Base-by-base conservation (phyloP, 2,329 filamentous ascomycete genomes). In the Fusarium incarnatum region DNA sequence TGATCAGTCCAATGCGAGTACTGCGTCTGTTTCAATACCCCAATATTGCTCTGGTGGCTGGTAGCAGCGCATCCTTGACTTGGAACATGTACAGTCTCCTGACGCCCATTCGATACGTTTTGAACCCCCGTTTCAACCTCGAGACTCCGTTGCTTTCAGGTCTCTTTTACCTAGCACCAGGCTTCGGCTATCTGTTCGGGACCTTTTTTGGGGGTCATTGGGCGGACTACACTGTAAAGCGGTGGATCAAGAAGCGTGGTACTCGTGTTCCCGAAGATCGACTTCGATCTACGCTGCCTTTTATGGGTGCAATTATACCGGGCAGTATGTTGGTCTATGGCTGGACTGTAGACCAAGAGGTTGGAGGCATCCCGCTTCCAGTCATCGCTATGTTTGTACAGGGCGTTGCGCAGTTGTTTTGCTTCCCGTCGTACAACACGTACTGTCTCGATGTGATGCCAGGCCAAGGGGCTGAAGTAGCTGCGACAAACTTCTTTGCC, bases 391-490 rank as follows among this genome's bases (percentile, higher is more conserved):
- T 94, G 84, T 94, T 94, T 76, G 64, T 91, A 5, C 91, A 94
- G 75, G 92, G 92, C 3, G 84, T 94, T 1, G 90, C 88, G 0
- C 91, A 94, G 78, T 81, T 94, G 8, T 92, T 93, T 75, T 92
- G 90, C 73, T 94, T 94, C 74, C 91, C 91, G 0, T 88, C 87
- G 49, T 78, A 94, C 66, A 94, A 94, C 77, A 92, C 92, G 0
- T 94, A 96, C 79, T 94, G 92, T 77, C 80, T 96, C 42, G 92
- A 96, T 77, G 92, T 95, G 15, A 93, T 94, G 89, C 91, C 77
- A 0, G 84, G 84, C 2, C 83, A 87, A 30, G 88, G 88, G 45
- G 88, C 90, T 6, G 92, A 96, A 75, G 91, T 95, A 6, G 88
- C 93, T 45, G 92, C 92, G 0, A 91, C 92, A 0, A 96, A 95